Conservation (phyloP, 2,329 filamentous ascomycete genomes). For the Aspergillus niger region DNA sequence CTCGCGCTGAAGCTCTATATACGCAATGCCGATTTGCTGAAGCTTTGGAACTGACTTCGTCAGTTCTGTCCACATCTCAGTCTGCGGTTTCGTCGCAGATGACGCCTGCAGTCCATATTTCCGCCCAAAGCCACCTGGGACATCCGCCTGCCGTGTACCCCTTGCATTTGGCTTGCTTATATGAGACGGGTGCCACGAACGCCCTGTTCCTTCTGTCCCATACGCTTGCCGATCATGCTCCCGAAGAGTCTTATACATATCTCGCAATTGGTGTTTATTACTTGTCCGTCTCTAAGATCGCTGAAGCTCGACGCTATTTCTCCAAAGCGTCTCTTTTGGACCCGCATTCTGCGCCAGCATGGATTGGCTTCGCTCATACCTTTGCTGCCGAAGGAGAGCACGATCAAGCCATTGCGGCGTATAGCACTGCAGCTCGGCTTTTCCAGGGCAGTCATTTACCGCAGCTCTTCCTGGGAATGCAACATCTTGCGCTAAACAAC, state of each 20-base stretch:
- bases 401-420: conserved; percentile 96
- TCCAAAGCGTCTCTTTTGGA: conserved; percentile 98
- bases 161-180: conserved; percentile 85
- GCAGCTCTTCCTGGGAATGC: conserved; percentile 96
- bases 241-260: conserved; percentile 88
- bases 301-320: conserved; percentile 93
- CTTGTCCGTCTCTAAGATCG: conserved; percentile 81
- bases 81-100: conserved; percentile 67
- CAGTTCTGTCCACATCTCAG: conserved; percentile 78
- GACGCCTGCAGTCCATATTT: conserved; percentile 29
- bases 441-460: conserved; percentile 97
- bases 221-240: conserved; percentile 87
- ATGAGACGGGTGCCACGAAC: conserved; percentile 84
- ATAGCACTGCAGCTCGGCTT: conserved; percentile 88
- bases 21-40: conserved; percentile 93
- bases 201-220: conserved; percentile 89
- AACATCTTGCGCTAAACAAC: conserved; percentile 94
- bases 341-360: conserved; percentile 92
- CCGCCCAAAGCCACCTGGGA: conserved; percentile 43
- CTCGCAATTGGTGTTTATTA: conserved; percentile 96
- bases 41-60: conserved; percentile 78
- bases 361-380: conserved; percentile 98
- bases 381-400: conserved; percentile 97
- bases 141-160: conserved; percentile 68
- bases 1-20: conserved; percentile 86